Base-by-base conservation (phyloP, 768 basidiomycete genomes). In the Collybia mongolica region DNA sequence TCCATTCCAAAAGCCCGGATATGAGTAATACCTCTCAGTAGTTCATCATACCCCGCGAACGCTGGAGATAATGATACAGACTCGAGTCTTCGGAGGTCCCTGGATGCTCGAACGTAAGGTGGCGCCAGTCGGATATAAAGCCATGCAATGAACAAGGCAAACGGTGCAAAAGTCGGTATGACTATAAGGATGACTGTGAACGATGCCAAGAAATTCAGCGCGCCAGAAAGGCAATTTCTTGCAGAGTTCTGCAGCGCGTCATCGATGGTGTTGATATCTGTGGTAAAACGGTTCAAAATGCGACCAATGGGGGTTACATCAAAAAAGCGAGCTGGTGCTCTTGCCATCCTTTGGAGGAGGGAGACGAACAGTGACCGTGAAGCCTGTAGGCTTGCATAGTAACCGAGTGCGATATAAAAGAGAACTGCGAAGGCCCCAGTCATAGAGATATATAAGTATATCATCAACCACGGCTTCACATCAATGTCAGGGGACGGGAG, bases 261-360 rank as follows among this genome's bases (percentile, higher is more conserved):
- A 60, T 93, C 90, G 38, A 91, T 82, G 5, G 83, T 84, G 45
- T 83, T 83, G 59, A 92, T 84, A 57, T 92, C 88, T 6, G 80
- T 77, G 12, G 86, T 87, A 60, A 93, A 88, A 15, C 92, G 79
- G 59, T 92, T 91, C 35, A 89, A 73, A 56, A 93, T 87, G 6
- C 88, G 72, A 8, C 90, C 90, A 35, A 86, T 81, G 1, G 88
- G 88, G 3, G 86, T 89, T 35, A 77, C 71, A 58, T 89, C 88
- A 65, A 87, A 89, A 64, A 88, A 87, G 1, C 84, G 79, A 19
- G 79, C 72, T 2, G 86, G 86, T 0, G 86, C 86, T 36, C 81
- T 72, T 6, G 81, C 76, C 7, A 89, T 68, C 22, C 83, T 64
- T 36, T 64, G 66, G 9, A 88, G 71, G 49, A 87, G 75, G 6